These are phyloP conservation scores for Nigrospora osmanthi DNA, from an alignment of 2,329 filamentous ascomycete genomes.

Conservation along the genomic window DNA sequence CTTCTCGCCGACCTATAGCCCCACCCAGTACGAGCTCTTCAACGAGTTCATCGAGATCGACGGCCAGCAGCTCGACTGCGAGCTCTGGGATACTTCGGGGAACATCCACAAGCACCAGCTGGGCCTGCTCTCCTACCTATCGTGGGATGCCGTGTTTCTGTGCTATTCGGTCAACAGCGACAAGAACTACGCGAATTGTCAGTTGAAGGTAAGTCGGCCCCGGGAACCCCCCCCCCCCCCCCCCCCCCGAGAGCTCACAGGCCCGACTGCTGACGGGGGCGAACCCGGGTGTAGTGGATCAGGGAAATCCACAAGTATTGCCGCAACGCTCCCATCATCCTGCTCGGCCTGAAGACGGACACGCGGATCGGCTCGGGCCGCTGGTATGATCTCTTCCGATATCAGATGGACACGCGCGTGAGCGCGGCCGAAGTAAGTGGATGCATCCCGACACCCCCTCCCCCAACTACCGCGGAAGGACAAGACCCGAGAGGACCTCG, in stretches of 20 bases:
- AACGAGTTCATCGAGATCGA: conserved; percentile 13
- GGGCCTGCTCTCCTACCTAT: conserved; percentile 16
- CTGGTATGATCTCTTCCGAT: conserved; percentile 14
- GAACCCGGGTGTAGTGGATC: conserved; percentile 43
- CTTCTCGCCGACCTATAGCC: conserved; percentile 14
- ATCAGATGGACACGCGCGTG: conserved; percentile 13
- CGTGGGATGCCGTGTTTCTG: conserved; percentile 27
- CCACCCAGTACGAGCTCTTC: conserved; percentile 20
- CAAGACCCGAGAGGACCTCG: not conserved
- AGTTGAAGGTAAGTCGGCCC: conserved; percentile 16
- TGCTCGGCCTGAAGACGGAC: conserved; percentile 69
- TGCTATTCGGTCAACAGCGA: conserved; percentile 25
- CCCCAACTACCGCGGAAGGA: not conserved
- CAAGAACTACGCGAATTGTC: conserved; percentile 16
- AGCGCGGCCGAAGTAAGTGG: conserved; percentile 16
- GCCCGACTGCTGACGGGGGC: too few species aligned
- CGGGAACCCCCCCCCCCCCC: conserved; percentile 3
- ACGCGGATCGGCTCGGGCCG: conserved; percentile 34
- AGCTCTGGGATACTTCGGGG: conserved; percentile 23
- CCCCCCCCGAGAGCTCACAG: conserved; percentile 4
- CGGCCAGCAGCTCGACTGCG: conserved; percentile 15
- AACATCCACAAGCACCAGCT: conserved; percentile 17
- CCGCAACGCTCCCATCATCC: conserved; percentile 59
- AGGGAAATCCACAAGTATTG: conserved; percentile 61
- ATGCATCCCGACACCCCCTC: not conserved